phyloP scores from a whole-genome alignment of 1,139 yeast genomes.

The Meyerozyma guilliermondii region DNA sequence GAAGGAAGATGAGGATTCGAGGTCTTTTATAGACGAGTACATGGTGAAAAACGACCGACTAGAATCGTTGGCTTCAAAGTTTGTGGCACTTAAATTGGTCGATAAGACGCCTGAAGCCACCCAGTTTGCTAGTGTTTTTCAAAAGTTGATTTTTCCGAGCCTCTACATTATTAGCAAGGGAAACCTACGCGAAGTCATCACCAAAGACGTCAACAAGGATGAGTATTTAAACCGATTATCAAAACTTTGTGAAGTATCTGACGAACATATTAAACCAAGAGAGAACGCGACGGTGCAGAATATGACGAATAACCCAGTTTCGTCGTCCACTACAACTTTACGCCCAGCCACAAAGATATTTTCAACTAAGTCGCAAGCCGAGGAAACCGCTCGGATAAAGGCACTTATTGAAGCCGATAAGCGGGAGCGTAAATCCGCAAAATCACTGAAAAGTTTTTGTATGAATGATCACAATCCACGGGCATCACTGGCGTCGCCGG shows the following conservation, averaged over 20 bases:
- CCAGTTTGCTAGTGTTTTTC: conserved; percentile 48
- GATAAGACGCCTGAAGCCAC: conserved; percentile 43
- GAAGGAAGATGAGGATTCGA: conserved; percentile 15
- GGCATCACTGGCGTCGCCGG: not conserved
- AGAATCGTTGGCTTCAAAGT: conserved; percentile 12
- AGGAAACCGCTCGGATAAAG: conserved; percentile 53
- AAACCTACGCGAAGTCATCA: conserved; percentile 37
- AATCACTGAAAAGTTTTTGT: not conserved
- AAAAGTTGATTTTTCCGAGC: conserved; percentile 42
- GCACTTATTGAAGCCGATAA: conserved; percentile 47
- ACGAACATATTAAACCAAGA: not conserved
- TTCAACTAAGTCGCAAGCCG: conserved; percentile 20
- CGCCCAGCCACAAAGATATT: not conserved
- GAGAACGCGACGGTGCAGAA: too few species aligned
- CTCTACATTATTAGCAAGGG: conserved; percentile 45
- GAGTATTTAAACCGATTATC: conserved; percentile 22
- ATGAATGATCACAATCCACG: not conserved
- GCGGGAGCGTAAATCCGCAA: conserved; percentile 32
- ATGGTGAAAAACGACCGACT: conserved; percentile 7
- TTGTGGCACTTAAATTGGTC: conserved; percentile 41
- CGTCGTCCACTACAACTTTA: not conserved
- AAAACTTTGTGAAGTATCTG: conserved; percentile 5
- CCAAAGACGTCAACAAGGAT: conserved; percentile 19
- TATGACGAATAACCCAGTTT: not conserved
- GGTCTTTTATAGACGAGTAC: conserved; percentile 20